phyloP scores from a whole-genome alignment of 495 filamentous ascomycete genomes.

The Neurospora tetraspora region DNA sequence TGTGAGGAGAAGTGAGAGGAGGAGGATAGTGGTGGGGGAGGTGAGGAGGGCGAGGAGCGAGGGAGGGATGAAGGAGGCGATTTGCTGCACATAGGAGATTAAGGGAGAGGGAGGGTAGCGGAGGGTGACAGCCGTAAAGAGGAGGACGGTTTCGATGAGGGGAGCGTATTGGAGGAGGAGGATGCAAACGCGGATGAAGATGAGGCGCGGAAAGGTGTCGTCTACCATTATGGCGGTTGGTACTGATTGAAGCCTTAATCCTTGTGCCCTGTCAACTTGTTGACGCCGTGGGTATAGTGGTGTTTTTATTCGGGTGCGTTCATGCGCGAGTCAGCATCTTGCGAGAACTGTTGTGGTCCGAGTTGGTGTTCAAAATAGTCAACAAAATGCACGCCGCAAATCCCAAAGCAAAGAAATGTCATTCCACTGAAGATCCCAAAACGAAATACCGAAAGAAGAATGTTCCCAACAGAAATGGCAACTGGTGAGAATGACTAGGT shows the following conservation, averaged over 20 bases:
- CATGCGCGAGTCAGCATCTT: background rate
- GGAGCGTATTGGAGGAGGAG: slow-evolving; percentile 41
- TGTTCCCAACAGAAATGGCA: background rate
- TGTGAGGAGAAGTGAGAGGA: slow-evolving; percentile 24
- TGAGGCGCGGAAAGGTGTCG: slow-evolving; percentile 21
- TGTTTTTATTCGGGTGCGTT: background rate
- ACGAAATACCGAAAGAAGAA: background rate
- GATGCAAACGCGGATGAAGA: slow-evolving; percentile 43
- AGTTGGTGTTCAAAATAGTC: background rate
- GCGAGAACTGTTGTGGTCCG: background rate
- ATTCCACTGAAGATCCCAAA: background rate
- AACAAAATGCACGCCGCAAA: background rate
- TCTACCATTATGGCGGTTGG: slow-evolving; percentile 21
- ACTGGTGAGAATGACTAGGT: background rate
- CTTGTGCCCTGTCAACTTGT: background rate
- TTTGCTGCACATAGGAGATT: background rate
- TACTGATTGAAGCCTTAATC: background rate
- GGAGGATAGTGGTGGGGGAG: background rate
- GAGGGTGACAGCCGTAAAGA: slow-evolving; percentile 17
- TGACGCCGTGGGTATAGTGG: background rate
- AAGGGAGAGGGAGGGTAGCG: background rate
- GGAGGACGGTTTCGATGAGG: slow-evolving; percentile 39
- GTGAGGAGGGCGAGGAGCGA: background rate
- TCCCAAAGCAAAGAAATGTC: background rate
- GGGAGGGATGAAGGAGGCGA: background rate